Conservation (phyloP, 106 monocot genomes). For the Agapanthus africanus region DNA sequence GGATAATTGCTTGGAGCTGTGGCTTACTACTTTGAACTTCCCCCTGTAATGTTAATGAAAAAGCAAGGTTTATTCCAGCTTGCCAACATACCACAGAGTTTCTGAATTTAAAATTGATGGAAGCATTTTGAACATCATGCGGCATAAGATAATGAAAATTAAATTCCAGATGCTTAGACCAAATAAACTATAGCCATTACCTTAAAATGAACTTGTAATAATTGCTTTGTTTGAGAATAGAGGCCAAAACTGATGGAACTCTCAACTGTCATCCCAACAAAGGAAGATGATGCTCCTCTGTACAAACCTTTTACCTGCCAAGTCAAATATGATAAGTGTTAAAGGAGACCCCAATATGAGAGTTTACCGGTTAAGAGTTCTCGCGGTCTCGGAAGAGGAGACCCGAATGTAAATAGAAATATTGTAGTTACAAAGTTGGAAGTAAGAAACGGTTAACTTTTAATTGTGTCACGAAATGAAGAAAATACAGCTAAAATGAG, state of each 20-base stretch:
- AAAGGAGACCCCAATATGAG: too few relatives aligned
- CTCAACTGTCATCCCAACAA: conserved; percentile 72
- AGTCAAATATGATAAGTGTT: too few relatives aligned
- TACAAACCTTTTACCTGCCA: conserved; percentile 83
- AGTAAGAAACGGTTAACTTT: not conserved
- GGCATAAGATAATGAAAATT: not conserved
- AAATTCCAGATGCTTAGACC: not conserved
- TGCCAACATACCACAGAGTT: not conserved
- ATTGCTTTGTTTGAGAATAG: conserved; percentile 72
- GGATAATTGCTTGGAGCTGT: conserved; percentile 74
- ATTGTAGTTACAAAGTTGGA: not conserved
- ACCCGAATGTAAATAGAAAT: too few relatives aligned
- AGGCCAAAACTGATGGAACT: conserved; percentile 79
- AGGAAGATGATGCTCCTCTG: conserved; percentile 78
- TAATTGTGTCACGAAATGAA: not conserved
- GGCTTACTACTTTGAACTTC: conserved; percentile 44
- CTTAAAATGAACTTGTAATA: conserved; percentile 51
- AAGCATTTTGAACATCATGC: not conserved
- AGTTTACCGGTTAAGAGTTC: too few relatives aligned
- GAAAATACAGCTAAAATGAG: not conserved
- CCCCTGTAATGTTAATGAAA: conserved; percentile 26
- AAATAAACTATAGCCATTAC: not conserved
- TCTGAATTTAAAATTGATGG: not conserved
- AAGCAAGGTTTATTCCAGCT: not conserved
- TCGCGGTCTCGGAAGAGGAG: too few relatives aligned